Percentiles rank a stretch among this genome's conserved stretches.
phyloP scores from a whole-genome alignment of 2,329 filamentous ascomycete genomes.

The Venturia oleaginea region DNA sequence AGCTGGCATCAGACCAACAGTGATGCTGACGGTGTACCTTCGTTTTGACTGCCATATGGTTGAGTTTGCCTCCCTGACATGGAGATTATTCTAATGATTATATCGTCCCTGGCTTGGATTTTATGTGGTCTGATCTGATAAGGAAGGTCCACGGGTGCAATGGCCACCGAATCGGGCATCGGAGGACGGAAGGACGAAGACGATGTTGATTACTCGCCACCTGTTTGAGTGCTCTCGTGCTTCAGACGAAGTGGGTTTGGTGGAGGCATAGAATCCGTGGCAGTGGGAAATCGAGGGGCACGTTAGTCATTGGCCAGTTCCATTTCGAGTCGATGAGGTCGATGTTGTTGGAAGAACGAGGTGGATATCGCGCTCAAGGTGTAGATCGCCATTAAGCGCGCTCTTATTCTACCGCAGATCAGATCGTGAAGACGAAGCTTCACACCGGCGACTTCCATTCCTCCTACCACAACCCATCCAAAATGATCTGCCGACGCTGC shows the following conservation, averaged over 20 bases:
- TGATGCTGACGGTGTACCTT: background rate
- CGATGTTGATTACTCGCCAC: background rate
- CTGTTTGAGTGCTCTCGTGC: background rate
- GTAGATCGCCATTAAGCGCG: background rate
- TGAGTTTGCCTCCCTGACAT: background rate
- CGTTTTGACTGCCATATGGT: background rate
- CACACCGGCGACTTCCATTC: background rate
- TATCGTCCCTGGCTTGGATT: background rate
- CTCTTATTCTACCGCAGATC: background rate
- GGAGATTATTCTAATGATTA: background rate
- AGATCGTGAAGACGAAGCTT: background rate
- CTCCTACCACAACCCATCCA: background rate
- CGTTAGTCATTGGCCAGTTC: background rate
- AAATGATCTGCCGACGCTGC: conserved; percentile 13
- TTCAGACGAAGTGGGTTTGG: background rate
- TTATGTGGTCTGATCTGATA: background rate
- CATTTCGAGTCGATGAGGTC: background rate
- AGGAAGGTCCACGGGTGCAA: background rate
- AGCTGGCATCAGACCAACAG: background rate
- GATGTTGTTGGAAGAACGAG: background rate
- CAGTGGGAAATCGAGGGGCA: background rate
- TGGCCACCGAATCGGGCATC: background rate
- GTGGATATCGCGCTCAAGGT: background rate
- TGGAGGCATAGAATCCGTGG: background rate
- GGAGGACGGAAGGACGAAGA: background rate